Evolutionary conservation across 768 basidiomycete genomes (phyloP).

Genomic region (Amanita jacksonii): DNA sequence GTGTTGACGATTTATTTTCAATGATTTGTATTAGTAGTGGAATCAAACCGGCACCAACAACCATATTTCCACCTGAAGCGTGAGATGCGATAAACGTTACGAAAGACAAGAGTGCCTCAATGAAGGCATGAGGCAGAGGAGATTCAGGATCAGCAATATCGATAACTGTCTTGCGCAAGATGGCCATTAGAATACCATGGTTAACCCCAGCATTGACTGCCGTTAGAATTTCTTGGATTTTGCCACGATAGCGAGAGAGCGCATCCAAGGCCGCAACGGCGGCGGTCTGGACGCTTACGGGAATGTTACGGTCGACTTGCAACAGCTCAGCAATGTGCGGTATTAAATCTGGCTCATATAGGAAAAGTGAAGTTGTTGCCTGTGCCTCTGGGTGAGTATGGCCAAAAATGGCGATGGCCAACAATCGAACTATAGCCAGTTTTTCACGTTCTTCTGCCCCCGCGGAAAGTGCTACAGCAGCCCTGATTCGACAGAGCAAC

Average conservation of each 20-base stretch:
- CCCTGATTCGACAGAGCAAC: slow-evolving; percentile 76
- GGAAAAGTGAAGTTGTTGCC: slow-evolving; percentile 74
- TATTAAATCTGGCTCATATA: slow-evolving; percentile 92
- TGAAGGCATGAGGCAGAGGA: slow-evolving; percentile 59
- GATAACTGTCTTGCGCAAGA: slow-evolving; percentile 71
- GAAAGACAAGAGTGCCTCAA: slow-evolving; percentile 80
- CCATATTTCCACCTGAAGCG: slow-evolving; percentile 82
- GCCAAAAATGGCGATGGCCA: slow-evolving; percentile 87
- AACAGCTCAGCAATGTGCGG: slow-evolving; percentile 83
- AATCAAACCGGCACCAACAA: slow-evolving; percentile 88
- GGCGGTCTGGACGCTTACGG: slow-evolving; percentile 67
- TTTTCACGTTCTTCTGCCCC: slow-evolving; percentile 63
- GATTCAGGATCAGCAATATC: slow-evolving; percentile 63
- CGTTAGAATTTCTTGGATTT: slow-evolving; percentile 78
- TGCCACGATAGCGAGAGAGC: slow-evolving; percentile 73
- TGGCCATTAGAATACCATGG: slow-evolving; percentile 88
- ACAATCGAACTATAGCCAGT: slow-evolving; percentile 68
- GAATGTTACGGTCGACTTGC: slow-evolving; percentile 66
- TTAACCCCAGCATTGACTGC: slow-evolving; percentile 93
- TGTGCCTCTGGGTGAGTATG: slow-evolving; percentile 77
- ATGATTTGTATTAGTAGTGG: slow-evolving; percentile 85
- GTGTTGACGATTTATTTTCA: slow-evolving; percentile 60
- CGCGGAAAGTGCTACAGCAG: slow-evolving; percentile 59
- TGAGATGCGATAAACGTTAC: slow-evolving; percentile 82
- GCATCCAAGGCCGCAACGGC: slow-evolving; percentile 89